Conservation (phyloP, 352 stramenopile species). For the Phytophthora sansomeana region DNA sequence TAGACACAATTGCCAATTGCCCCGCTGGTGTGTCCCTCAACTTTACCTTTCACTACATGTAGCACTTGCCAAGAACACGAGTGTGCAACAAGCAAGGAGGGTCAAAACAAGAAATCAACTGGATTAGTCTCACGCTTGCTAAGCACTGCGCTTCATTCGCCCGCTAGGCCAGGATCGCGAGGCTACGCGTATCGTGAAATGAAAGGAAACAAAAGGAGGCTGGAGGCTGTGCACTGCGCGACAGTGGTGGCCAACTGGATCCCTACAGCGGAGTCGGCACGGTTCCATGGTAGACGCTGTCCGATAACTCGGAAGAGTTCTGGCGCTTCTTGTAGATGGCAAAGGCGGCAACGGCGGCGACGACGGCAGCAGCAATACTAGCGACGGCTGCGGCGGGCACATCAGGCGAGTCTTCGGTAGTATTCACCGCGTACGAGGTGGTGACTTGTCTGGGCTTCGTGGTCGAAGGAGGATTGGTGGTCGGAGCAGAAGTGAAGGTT, state of each 20-base stretch:
- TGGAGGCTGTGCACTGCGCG: not conserved
- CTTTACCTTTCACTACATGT: too few species aligned
- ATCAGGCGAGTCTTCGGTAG: not conserved
- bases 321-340: slow-evolving; percentile 26
- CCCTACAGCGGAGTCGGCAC: not conserved
- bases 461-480: too few species aligned
- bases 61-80: not conserved
- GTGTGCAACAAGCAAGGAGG: too few species aligned
- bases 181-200: not conserved
- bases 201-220: not conserved
- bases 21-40: too few species aligned
- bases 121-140: not conserved
- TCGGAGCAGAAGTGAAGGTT: too few species aligned
- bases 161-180: not conserved
- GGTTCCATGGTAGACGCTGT: not conserved
- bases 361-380: slow-evolving; percentile 11
- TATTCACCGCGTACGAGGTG: not conserved
- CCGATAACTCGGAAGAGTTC: not conserved
- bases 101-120: not conserved
- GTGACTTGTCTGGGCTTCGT: not conserved
- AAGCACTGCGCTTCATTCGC: not conserved
- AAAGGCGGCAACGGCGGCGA: slow-evolving; percentile 18
- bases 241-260: not conserved
- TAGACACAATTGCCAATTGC: too few species aligned
- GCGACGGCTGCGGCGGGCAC: slow-evolving; percentile 1